Evolutionary conservation across 176 grass and related monocot genomes (phyloP).

Genomic region (Calamus simplicifolius): DNA sequence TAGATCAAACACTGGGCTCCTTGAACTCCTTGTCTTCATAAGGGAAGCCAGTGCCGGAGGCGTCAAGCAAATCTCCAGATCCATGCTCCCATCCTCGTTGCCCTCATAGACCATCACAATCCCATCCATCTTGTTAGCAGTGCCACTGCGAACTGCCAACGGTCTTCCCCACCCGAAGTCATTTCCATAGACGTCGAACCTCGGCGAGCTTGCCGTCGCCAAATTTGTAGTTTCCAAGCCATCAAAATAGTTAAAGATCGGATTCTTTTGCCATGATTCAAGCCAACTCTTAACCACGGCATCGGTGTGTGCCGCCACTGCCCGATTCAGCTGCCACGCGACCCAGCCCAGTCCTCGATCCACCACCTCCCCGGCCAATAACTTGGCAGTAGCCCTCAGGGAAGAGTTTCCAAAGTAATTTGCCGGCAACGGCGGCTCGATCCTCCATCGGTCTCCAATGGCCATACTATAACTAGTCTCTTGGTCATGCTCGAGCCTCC

Average conservation of each 20-base stretch:
- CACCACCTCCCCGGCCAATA: conserved; percentile 56
- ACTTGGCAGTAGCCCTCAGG: conserved; percentile 61
- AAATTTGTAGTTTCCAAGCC: conserved; percentile 73
- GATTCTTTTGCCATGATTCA: conserved; percentile 61
- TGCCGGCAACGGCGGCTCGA: conserved; percentile 18
- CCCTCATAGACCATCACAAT: conserved; percentile 19
- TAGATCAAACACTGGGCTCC: too few relatives aligned
- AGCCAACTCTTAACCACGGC: conserved; percentile 31
- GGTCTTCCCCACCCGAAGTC: conserved; percentile 86
- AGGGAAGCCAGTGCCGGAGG: not conserved
- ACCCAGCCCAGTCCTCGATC: conserved; percentile 51
- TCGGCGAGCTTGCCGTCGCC: conserved; percentile 68
- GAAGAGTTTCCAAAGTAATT: conserved; percentile 92
- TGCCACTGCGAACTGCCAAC: conserved; percentile 70
- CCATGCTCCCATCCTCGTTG: not conserved
- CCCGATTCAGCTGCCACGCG: conserved; percentile 50
- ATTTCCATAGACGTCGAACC: conserved; percentile 91
- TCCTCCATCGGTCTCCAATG: conserved; percentile 64
- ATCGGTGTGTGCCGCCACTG: conserved; percentile 44
- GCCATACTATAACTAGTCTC: conserved; percentile 74
- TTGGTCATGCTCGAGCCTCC: conserved; percentile 35
- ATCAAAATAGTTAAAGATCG: conserved; percentile 84
- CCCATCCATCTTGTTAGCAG: conserved; percentile 90
- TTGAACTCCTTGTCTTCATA: not conserved
- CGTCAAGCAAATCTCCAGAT: conserved; percentile 10